phyloP scores from a whole-genome alignment of 2,329 filamentous ascomycete genomes.

The Pseudocercospora fijiensis region DNA sequence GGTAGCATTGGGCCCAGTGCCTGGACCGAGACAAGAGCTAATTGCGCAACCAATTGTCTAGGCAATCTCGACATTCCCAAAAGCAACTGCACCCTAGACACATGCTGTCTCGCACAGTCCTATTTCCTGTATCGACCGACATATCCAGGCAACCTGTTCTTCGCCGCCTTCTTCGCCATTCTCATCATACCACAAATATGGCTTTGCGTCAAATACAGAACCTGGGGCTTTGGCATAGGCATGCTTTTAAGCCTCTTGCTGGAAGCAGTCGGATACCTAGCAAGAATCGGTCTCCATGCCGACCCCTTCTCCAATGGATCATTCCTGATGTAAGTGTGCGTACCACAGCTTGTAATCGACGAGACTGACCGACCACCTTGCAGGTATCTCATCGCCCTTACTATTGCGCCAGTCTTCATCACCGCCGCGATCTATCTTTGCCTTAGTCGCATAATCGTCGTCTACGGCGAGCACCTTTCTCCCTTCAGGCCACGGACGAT shows the following conservation, averaged over 20 bases:
- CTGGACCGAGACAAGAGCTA: background rate
- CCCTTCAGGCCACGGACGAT: conserved; percentile 33
- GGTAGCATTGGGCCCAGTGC: no score
- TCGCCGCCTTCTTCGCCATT: conserved; percentile 52
- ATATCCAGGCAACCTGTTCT: conserved; percentile 47
- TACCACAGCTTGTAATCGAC: background rate
- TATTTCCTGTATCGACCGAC: conserved; percentile 57
- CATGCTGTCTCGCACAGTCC: conserved; percentile 35
- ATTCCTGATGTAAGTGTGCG: conserved; percentile 51
- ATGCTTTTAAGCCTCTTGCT: conserved; percentile 50
- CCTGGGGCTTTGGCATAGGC: conserved; percentile 57
- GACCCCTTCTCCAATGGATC: conserved; percentile 52
- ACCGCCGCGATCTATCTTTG: conserved; percentile 58
- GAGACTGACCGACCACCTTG: conserved; percentile 1
- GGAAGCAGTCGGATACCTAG: conserved; percentile 58
- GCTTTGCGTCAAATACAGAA: conserved; percentile 52
- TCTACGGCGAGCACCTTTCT: conserved; percentile 47
- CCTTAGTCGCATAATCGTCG: conserved; percentile 58
- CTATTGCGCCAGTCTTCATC: conserved; percentile 58
- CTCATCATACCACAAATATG: conserved; percentile 50
- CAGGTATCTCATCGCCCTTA: conserved; percentile 58
- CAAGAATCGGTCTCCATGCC: conserved; percentile 53
- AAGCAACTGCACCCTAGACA: conserved; percentile 31
- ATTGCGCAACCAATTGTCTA: background rate
- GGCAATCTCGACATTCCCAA: background rate